phyloP scores from a whole-genome alignment of 1,284 basidiomycete species.

The Volvariella surrecta region DNA sequence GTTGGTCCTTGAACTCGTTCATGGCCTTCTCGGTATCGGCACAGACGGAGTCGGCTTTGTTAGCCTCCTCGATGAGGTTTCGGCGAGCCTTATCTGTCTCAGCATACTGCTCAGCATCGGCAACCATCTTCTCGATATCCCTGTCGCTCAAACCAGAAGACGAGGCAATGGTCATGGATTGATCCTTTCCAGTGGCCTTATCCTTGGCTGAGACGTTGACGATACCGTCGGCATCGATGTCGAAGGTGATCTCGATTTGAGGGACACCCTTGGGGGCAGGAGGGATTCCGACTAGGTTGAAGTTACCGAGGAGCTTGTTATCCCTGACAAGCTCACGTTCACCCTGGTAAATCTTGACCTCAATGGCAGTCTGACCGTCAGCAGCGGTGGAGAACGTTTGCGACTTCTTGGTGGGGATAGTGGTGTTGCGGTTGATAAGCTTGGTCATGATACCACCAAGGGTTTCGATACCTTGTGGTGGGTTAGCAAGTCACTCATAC shows the following conservation, averaged over 20 bases:
- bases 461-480: conserved; percentile 72
- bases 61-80: conserved; percentile 90
- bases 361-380: conserved; percentile 92
- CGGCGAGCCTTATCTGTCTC: conserved; percentile 88
- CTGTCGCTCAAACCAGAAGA: conserved; percentile 94
- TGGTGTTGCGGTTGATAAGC: conserved; percentile 94
- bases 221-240: conserved; percentile 97
- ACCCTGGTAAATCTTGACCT: conserved; percentile 98
- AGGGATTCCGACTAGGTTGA: conserved; percentile 97
- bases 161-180: conserved; percentile 95
- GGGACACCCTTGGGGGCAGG: conserved; percentile 98
- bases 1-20: conserved; percentile 96
- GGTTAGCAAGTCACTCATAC: conserved; percentile 2
- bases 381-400: conserved; percentile 98
- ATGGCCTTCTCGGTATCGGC: conserved; percentile 97
- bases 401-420: conserved; percentile 99
- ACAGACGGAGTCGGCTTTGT: conserved; percentile 94
- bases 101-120: conserved; percentile 90
- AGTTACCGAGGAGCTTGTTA: conserved; percentile 99
- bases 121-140: conserved; percentile 97
- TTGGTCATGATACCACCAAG: conserved; percentile 99
- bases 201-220: conserved; percentile 96
- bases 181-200: conserved; percentile 97
- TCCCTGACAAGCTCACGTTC: conserved; percentile 96
- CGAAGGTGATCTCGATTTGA: conserved; percentile 98